Percentiles rank a stretch among this genome's conserved stretches.
phyloP scores from a whole-genome alignment of 768 basidiomycete species.

The Coprinopsis marcescibilis region DNA sequence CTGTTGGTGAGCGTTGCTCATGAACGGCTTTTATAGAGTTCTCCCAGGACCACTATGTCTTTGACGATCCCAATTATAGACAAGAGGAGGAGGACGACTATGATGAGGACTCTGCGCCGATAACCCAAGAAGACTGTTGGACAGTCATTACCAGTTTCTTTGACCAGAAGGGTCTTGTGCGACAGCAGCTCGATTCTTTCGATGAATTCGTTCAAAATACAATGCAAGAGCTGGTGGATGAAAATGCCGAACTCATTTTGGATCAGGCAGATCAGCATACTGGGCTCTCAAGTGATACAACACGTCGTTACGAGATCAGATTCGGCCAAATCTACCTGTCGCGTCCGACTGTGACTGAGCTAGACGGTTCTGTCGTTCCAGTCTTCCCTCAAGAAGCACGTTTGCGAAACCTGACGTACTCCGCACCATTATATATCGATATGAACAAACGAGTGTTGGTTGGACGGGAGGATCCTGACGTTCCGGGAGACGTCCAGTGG shows the following conservation, averaged over 20 bases:
- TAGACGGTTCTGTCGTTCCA: constrained; percentile 89
- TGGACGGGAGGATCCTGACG: constrained; percentile 75
- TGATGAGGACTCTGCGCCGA: constrained; percentile 44
- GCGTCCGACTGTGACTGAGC: constrained; percentile 89
- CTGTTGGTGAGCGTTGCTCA: constrained; percentile 23
- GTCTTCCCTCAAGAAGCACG: constrained; percentile 97
- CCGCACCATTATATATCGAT: constrained; percentile 91
- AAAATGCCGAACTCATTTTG: constrained; percentile 89
- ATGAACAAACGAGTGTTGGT: constrained; percentile 83
- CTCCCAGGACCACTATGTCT: constrained; percentile 47
- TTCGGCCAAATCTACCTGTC: constrained; percentile 98
- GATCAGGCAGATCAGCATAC: constrained; percentile 97
- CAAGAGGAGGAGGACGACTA: constrained; percentile 56
- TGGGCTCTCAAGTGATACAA: constrained; percentile 71
- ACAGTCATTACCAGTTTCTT: constrained; percentile 95
- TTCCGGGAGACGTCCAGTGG: constrained; percentile 77
- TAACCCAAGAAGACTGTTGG: constrained; percentile 94
- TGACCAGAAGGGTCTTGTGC: constrained; percentile 93
- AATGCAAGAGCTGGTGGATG: constrained; percentile 98
- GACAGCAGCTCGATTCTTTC: constrained; percentile 96
- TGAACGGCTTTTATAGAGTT: constrained; percentile 37
- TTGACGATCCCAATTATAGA: constrained; percentile 55
- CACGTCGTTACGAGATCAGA: constrained; percentile 93
- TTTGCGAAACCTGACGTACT: constrained; percentile 92
- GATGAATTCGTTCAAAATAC: constrained; percentile 99